Base-by-base conservation (phyloP, 495 filamentous ascomycete species). In the Penicillium nucicola region DNA sequence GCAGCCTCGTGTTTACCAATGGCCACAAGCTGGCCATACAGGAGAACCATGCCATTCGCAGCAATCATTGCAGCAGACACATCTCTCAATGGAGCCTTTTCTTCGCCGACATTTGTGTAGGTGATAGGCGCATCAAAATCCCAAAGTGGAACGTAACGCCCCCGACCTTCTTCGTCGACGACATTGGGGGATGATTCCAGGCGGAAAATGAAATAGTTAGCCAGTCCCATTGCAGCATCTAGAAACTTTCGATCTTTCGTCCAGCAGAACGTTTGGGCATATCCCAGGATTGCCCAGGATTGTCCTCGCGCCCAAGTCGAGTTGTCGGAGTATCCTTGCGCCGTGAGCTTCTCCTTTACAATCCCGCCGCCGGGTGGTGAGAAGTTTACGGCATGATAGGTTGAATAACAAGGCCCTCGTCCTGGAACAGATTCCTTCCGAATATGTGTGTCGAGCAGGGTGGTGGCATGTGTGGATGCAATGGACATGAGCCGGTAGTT, bases 251-350 rank as follows among this genome's bases (percentile, higher is more conserved):
- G 52, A 5, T 71, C 61, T 31, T 68, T 65, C 0, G 74, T 78
- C 70, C 72, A 76, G 8, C 18, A 53, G 39, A 72, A 77, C 0
- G 73, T 70, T 45, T 74, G 70, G 0, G 73, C 59, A 48, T 69
- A 77, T 0, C 76, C 76, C 4, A 71, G 55, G n/a, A 77, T 68
- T 23, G 54, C 71, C 76, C 76, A 78, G 0, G 72, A 68, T 53
- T 78, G 74, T 0, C 76, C 74, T 22, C 76, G 55, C 0, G 69
- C 47, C 76, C 76, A 78, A 6, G 65, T 69, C 1, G 71, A 76
- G 18, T 49, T 41, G 35, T 73, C 64, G 1, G 45, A 31, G 45
- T 72, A 74, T 2, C 76, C 76, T 47, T 78, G 76, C 11, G 60
- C 53, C 3, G 74, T 78, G 18, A 64, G 42, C 9, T 66, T 62